phyloP scores from a whole-genome alignment of 2,329 filamentous ascomycete genomes.

The Diaporthe australafricana region DNA sequence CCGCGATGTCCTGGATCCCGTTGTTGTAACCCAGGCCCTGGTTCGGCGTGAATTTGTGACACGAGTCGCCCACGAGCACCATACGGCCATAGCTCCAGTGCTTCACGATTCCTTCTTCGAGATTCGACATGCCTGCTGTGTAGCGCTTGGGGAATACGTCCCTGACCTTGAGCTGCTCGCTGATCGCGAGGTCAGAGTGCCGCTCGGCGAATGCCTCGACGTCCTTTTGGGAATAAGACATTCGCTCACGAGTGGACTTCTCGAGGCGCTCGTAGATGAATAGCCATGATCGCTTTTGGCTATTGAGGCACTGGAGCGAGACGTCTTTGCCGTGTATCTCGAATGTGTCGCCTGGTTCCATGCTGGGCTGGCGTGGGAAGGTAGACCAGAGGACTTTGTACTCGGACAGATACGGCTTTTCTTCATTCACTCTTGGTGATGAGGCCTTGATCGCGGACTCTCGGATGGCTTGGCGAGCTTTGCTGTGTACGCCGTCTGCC shows the following conservation, averaged over 20 bases:
- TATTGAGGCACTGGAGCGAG: constrained; percentile 46
- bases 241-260: constrained; percentile 41
- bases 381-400: constrained; percentile 50
- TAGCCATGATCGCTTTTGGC: constrained; percentile 46
- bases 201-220: constrained; percentile 42
- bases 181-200: constrained; percentile 44
- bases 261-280: constrained; percentile 49
- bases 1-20: constrained; percentile 49
- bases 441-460: constrained; percentile 41
- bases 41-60: constrained; percentile 53
- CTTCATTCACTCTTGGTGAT: constrained; percentile 36
- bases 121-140: constrained; percentile 45
- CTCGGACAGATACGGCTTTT: constrained; percentile 46
- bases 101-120: constrained; percentile 52
- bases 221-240: constrained; percentile 44
- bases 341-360: constrained; percentile 40
- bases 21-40: constrained; percentile 50
- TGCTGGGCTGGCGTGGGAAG: constrained; percentile 40
- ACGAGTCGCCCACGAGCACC: constrained; percentile 51
- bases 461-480: constrained; percentile 50
- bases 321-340: constrained; percentile 46
- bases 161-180: constrained; percentile 43
- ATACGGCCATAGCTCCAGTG: constrained; percentile 51
- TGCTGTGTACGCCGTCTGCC: constrained; percentile 57
- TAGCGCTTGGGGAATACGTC: constrained; percentile 45